These are phyloP conservation scores for Xylaria digitata DNA, from an alignment of 2,329 filamentous ascomycete genomes.

Conservation along the genomic window DNA sequence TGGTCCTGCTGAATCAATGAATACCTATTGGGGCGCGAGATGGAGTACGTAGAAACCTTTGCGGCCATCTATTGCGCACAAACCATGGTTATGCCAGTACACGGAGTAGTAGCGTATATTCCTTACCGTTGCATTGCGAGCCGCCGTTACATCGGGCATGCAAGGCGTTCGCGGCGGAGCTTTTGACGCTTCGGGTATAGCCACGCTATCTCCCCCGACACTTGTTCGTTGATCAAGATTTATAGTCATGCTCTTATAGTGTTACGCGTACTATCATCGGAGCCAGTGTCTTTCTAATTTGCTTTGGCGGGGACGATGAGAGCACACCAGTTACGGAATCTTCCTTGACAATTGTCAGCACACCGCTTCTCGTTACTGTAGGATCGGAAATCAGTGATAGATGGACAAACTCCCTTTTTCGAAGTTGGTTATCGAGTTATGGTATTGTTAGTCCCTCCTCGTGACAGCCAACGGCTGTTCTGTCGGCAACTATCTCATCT, in stretches of 20 bases:
- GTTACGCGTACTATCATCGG: constrained; percentile 20
- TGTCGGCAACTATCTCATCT: neutral
- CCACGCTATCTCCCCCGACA: constrained; percentile 23
- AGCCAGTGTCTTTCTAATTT: constrained; percentile 18
- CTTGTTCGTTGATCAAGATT: constrained; percentile 26
- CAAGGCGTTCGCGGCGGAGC: constrained; percentile 34
- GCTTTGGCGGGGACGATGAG: constrained; percentile 20
- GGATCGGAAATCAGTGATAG: neutral
- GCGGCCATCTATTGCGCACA: constrained; percentile 1
- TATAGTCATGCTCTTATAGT: constrained; percentile 29
- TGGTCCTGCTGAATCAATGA: constrained; percentile 22
- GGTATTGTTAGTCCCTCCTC: neutral
- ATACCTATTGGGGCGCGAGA: neutral
- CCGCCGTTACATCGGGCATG: constrained; percentile 36
- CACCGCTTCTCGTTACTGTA: constrained; percentile 7
- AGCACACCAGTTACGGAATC: constrained; percentile 16
- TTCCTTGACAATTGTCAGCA: constrained; percentile 29
- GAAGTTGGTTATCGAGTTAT: constrained; percentile 17
- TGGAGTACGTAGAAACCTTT: constrained; percentile 9
- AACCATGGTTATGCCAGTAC: constrained; percentile 14
- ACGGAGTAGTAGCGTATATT: constrained; percentile 24
- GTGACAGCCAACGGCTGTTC: constrained; percentile 1
- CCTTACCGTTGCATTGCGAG: constrained; percentile 37
- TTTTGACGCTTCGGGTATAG: constrained; percentile 33
- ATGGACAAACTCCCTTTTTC: constrained; percentile 12